phyloP scores from a whole-genome alignment of 257 asterid species.

The Gynochthodes officinalis region DNA sequence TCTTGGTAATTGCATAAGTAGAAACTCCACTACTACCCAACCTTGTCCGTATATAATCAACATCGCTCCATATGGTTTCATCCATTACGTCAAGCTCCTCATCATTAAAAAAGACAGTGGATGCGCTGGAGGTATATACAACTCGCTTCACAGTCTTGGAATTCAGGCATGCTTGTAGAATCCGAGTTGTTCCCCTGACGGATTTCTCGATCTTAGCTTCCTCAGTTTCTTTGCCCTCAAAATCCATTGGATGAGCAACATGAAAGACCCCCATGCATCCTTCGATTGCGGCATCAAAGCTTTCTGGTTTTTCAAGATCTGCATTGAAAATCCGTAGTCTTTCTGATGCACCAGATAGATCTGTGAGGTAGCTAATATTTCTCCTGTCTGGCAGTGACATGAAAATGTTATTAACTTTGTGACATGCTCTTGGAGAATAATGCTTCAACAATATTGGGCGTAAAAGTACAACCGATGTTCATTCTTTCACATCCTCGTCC shows the following conservation, averaged over 20 bases:
- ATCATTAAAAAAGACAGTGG: slow-evolving; percentile 13
- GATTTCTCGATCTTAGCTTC: slow-evolving; percentile 30
- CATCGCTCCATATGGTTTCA: slow-evolving; percentile 41
- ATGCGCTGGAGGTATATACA: slow-evolving; percentile 37
- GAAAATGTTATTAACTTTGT: background rate
- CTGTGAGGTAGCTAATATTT: slow-evolving; percentile 51
- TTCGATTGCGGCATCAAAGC: slow-evolving; percentile 43
- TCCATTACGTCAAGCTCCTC: slow-evolving; percentile 19
- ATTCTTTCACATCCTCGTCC: too few species aligned
- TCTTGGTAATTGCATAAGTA: slow-evolving; percentile 46
- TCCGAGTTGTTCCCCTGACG: slow-evolving; percentile 28
- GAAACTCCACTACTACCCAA: background rate
- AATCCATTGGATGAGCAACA: slow-evolving; percentile 62
- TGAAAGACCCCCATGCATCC: slow-evolving; percentile 76
- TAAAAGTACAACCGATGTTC: too few species aligned
- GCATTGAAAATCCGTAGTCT: slow-evolving; percentile 52
- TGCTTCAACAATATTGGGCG: too few species aligned
- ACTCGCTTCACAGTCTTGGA: slow-evolving; percentile 50
- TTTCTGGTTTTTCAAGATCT: slow-evolving; percentile 47
- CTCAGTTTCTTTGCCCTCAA: slow-evolving; percentile 41
- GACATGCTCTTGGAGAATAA: too few species aligned
- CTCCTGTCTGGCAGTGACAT: slow-evolving; percentile 25
- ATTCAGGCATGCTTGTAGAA: slow-evolving; percentile 44
- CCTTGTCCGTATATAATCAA: slow-evolving; percentile 20
- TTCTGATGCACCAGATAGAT: slow-evolving; percentile 45